Evolutionary conservation across 2,329 filamentous ascomycete species (phyloP), one percentile per base, ranked within the genome.

Genomic region (Venturia oleaginea): DNA sequence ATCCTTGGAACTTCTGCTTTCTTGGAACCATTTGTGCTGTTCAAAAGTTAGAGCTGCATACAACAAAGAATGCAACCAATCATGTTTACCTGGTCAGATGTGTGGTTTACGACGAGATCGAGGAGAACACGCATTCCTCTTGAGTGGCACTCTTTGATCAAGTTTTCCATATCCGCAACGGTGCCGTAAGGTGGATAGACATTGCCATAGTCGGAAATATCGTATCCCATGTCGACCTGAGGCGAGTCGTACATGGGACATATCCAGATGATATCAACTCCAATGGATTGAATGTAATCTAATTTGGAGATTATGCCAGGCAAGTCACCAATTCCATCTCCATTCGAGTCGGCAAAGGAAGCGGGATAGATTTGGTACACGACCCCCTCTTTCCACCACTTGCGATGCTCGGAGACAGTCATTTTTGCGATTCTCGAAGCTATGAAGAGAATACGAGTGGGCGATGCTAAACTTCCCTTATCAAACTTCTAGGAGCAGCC

Each of bases 81-180:
- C 7, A 17, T 51, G 13, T 27, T 51, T 57, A 57, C 51, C 51
- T 74, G 81, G 67, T 88, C 83, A 2, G 85, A 88, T 0, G 88
- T 91, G 72, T 93, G 89, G 68, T 92, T 93, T 67, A 92, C 82
- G 1, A 92, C 89, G 3, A 92, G 78, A 70, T 92, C 89, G 65
- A 92, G 81, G 65, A 92, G 85, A 13, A 92, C 75, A 68, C 83
- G 85, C 83, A 92, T 89, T 3, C 82, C 85, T 4, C 86, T 80
- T 19, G 80, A 74, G 66, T 88, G 86, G 48, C 83, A 80, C 57
- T 82, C 83, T 32, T 79, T 71, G 61, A 89, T 85, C 42, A 91
- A 73, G 0, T 76, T 74, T 65, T 90, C 85, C 61, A 89, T 83
- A 70, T 91, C 86, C 65, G 79, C 77, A 8, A 91, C 77, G 0